Evolutionary conservation across 306 rosid genomes (phyloP), one percentile per base, ranked within the genome.

Genomic region (Sicyos baderoa): DNA sequence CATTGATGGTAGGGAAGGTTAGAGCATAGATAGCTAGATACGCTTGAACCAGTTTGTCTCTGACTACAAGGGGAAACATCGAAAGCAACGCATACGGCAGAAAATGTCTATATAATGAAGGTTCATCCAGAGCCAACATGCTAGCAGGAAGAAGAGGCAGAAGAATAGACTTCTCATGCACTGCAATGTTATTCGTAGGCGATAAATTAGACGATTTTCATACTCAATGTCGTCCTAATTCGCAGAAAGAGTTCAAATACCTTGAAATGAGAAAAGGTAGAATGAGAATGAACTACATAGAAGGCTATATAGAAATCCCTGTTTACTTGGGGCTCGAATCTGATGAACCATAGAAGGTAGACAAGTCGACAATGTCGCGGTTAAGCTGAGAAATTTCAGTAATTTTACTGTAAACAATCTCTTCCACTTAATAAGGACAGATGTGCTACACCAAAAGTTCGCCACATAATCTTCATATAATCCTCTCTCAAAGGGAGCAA

Each of bases 401-500:
- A 86, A 72, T 40, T 80, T 80, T 58, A 90, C 79, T 70, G 88
- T 52, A 68, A 90, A 85, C 68, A 88, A 77, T 77, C 86, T 90
- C 83, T 93, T 93, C 99, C 99, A 93, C 80, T 93, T 88, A 59
- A 93, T 73, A 71, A 89, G 74, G 76, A 88, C 79, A 9, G 96
- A 93, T 54, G 97, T 85, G 54, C 96, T 79, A 73, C 97, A 93
- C 99, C 99, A 93, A 82, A 93, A 88, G 77, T 85, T 93, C 65
- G 96, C 99, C 65, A 93, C 96, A 35, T 89, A 93, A 73, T 93
- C 98, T 85, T 89, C 98, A 66, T 83, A 89, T 83, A 93, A 72
- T 48, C 98, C 98, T 76, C 98, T 81, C 78, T 93, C 98, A 69
- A 93, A 93, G 44, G 97, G 98, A 71, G 95, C 90, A 68, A 93